Evolutionary conservation across 208 protist species (phyloP).

Genomic region (Leishmania braziliensis): DNA sequence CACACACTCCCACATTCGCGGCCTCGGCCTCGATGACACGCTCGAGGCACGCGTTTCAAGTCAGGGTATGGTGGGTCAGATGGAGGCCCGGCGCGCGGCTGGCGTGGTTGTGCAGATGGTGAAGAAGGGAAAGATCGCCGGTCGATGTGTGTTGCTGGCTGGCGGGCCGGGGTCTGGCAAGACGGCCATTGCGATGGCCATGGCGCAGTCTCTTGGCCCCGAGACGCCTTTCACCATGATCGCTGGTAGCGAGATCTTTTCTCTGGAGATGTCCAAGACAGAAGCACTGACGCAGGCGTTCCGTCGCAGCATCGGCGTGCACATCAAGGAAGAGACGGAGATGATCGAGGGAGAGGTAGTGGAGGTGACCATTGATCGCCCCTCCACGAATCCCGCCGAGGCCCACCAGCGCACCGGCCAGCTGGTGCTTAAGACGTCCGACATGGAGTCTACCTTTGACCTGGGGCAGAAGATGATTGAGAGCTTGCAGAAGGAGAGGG

Average conservation of each 20-base stretch:
- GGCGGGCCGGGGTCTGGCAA: slow-evolving; percentile 98
- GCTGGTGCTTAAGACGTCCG: slow-evolving; percentile 99
- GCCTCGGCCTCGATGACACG: slow-evolving; percentile 98
- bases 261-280: slow-evolving; percentile 99
- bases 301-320: slow-evolving; percentile 98
- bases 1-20: slow-evolving; percentile 99
- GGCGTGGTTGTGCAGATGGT: slow-evolving; percentile 98
- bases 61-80: slow-evolving; percentile 99
- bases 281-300: slow-evolving; percentile 99
- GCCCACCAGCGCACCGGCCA: slow-evolving; percentile 95
- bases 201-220: slow-evolving; percentile 97
- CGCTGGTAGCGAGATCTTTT: slow-evolving; percentile 99
- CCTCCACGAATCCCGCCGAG: slow-evolving; percentile 93
- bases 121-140: slow-evolving; percentile 98
- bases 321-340: slow-evolving; percentile 99
- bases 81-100: slow-evolving; percentile 89
- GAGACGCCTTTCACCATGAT: slow-evolving; percentile 99
- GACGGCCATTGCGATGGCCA: slow-evolving; percentile 99
- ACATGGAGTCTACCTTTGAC: slow-evolving; percentile 99
- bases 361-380: slow-evolving; percentile 98
- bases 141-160: slow-evolving; percentile 99
- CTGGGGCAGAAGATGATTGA: slow-evolving; percentile 99
- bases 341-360: slow-evolving; percentile 99
- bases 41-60: slow-evolving; percentile 94
- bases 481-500: slow-evolving; percentile 98